Base-by-base conservation (phyloP, 192 early-diverging fungal genomes). In the Umbelopsis ramanniana region DNA sequence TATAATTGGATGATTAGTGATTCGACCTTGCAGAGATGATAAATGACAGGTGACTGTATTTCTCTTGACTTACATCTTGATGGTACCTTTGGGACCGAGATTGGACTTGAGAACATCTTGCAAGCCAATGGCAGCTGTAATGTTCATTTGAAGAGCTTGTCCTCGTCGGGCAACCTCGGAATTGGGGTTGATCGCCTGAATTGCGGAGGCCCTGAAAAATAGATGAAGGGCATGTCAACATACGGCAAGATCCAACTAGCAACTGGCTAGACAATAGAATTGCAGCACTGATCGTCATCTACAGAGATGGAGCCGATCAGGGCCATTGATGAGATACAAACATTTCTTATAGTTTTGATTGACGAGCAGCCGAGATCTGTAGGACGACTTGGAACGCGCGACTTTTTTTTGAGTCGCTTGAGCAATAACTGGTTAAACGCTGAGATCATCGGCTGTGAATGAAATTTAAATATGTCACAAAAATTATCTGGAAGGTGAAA, bases 141-240 rank as follows among this genome's bases (percentile, higher is more conserved):
- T 97, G 85, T 98, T 98, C 85, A 98, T 86, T 79, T 92, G 90
- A 48, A 98, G 89, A 26, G 98, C 97, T 85, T 98, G 97, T 77
- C 97, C 97, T 76, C 95, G 93, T 74, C 96, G 88, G 68, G 97
- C 96, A 72, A 98, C 96, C 87, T 99, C 98, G 24, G 98, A 93
- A 72, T 99, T 99, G 52, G 98, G 98, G 83, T 99, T 99, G 46
- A 96, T 94, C 53, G 93, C 81, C 86, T 95, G 91, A 43, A 99
- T 84, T 46, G 98, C 98, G 46, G 95, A 90, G 35, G 90, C 89
- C 67, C 67, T 63, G 33, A 63, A 63, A 1, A 63, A 63, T 63
- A 63, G 57, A 63, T 63, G 57, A 57, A 57, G 46, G 57, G 33
- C 53, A 26, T 63, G 19, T 63, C 11, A 37, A 37, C 3, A 50